Conservation (phyloP, 2,329 filamentous ascomycete genomes). For the Fusarium albidum region DNA sequence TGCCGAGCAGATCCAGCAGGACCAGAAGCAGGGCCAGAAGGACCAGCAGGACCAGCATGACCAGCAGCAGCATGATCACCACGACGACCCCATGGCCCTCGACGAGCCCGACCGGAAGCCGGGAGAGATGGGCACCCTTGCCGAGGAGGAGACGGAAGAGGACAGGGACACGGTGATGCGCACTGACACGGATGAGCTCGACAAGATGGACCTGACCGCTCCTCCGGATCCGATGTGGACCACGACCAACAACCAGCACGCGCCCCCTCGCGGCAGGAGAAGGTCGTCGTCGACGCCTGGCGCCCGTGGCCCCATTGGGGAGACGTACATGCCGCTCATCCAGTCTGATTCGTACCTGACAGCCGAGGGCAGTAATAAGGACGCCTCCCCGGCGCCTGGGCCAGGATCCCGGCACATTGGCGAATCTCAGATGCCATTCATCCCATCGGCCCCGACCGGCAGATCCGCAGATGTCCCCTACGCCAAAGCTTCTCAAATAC, state of each 20-base stretch:
- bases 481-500: conserved; percentile 45
- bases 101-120: conserved; percentile 38
- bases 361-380: conserved; percentile 34
- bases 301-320: conserved; percentile 36
- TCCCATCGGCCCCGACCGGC: conserved; percentile 31
- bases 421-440: conserved; percentile 38
- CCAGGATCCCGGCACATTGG: conserved; percentile 31
- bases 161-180: conserved; percentile 41
- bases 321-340: conserved; percentile 38
- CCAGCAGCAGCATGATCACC: conserved; percentile 55
- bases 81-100: conserved; percentile 38
- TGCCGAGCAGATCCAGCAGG: conserved; percentile 69
- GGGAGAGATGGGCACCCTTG: conserved; percentile 33
- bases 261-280: conserved; percentile 34
- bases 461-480: conserved; percentile 33
- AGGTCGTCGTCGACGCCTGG: conserved; percentile 41
- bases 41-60: conserved; percentile 76
- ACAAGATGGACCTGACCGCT: conserved; percentile 51
- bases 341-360: conserved; percentile 33
- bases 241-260: conserved; percentile 44
- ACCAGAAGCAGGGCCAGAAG: conserved; percentile 68
- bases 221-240: conserved; percentile 54
- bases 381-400: conserved; percentile 27
- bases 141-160: conserved; percentile 32
- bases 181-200: conserved; percentile 51